Conservation (phyloP, 73 alveolate species). For the Blepharisma japonicum region DNA sequence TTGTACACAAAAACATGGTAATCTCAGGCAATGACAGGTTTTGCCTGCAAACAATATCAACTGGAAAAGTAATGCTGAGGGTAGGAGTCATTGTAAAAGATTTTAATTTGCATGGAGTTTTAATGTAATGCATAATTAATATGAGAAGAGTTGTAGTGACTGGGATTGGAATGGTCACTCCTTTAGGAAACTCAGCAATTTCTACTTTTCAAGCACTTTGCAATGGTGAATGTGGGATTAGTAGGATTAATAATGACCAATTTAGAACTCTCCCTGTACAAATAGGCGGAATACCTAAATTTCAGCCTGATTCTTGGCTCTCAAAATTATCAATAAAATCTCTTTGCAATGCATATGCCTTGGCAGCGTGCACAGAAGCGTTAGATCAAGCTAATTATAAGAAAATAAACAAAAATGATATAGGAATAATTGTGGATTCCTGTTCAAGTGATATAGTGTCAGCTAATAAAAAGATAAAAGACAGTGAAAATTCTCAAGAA, state of each 20-base stretch:
- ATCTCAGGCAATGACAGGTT: slow-evolving; percentile 28
- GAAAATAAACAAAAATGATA: too few relatives aligned
- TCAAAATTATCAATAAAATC: too few relatives aligned
- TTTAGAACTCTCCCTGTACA: not conserved
- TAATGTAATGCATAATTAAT: slow-evolving; percentile 3
- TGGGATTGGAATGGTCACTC: slow-evolving; percentile 66
- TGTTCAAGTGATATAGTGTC: too few relatives aligned
- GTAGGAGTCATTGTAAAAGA: slow-evolving; percentile 1
- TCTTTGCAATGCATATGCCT: too few relatives aligned
- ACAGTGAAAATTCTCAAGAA: too few relatives aligned
- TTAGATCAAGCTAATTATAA: too few relatives aligned
- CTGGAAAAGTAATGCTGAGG: not conserved
- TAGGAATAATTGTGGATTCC: too few relatives aligned
- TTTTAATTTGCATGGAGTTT: slow-evolving; percentile 24
- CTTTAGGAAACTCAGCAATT: slow-evolving; percentile 52
- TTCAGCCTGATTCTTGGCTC: too few relatives aligned
- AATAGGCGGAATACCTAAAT: too few relatives aligned
- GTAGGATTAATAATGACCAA: not conserved
- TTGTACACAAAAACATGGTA: slow-evolving; percentile 29
- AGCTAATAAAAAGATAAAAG: too few relatives aligned
- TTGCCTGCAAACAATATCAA: slow-evolving; percentile 21
- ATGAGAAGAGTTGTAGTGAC: slow-evolving; percentile 75
- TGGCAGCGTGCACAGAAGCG: too few relatives aligned
- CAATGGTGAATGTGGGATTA: slow-evolving; percentile 57
- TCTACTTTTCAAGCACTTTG: slow-evolving; percentile 48